Percentiles rank a stretch among this genome's conserved stretches.
Evolutionary conservation across 108 stramenopile species (phyloP).

Genomic region (Asterionellopsis glacialis): DNA sequence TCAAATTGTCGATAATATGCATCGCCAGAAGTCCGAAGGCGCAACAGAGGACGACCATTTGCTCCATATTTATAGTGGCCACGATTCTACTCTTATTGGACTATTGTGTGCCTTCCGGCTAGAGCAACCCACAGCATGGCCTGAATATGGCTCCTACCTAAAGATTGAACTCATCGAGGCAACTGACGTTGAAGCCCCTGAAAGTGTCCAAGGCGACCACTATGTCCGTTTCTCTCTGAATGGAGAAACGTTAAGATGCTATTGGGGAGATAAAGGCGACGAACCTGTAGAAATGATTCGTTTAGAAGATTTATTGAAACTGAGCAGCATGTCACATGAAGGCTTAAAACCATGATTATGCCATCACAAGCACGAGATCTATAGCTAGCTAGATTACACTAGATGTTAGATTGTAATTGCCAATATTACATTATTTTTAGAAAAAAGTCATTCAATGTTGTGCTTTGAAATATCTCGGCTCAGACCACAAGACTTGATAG

Average conservation of each 20-base stretch:
- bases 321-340: too few species aligned
- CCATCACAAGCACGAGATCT: too few species aligned
- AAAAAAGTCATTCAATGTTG: neutral
- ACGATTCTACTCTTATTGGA: conserved; percentile 81
- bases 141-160: conserved; percentile 69
- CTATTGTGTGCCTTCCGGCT: conserved; percentile 67
- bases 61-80: conserved; percentile 63
- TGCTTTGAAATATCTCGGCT: conserved; percentile 29
- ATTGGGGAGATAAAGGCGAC: conserved; percentile 35
- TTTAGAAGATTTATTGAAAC: conserved; percentile 8
- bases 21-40: neutral
- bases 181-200: conserved; percentile 12
- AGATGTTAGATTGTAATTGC: too few species aligned
- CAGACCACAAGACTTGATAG: conserved; percentile 26
- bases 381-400: too few species aligned
- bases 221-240: conserved; percentile 70
- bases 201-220: conserved; percentile 12
- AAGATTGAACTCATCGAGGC: conserved; percentile 69
- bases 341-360: too few species aligned
- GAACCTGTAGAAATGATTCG: conserved; percentile 38
- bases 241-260: conserved; percentile 46
- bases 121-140: conserved; percentile 65
- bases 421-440: too few species aligned
- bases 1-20: conserved; percentile 35
- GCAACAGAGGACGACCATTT: conserved; percentile 28